Evolutionary conservation across 108 stramenopile genomes (phyloP).

Genomic region (Cyclotella distinguenda): DNA sequence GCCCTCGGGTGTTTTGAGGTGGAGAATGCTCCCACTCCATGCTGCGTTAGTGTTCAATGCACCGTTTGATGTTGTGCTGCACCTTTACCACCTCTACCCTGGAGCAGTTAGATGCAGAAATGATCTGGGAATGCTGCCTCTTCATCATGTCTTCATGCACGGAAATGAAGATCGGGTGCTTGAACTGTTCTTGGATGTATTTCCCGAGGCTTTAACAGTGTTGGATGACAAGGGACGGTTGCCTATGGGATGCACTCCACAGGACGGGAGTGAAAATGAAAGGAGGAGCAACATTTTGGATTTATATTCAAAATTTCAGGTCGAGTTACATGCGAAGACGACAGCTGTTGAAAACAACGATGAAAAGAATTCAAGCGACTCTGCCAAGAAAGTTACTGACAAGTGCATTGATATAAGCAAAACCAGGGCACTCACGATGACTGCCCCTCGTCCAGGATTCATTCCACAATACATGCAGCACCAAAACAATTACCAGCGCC

Average conservation of each 20-base stretch:
- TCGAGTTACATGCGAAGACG: conserved; percentile 4
- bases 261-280: conserved; percentile 44
- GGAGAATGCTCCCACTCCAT: conserved; percentile 70
- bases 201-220: conserved; percentile 60
- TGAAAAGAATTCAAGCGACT: not conserved
- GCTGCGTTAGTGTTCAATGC: conserved; percentile 61
- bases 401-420: not conserved
- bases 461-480: not conserved
- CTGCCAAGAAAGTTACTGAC: not conserved
- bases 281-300: conserved; percentile 45
- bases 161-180: conserved; percentile 53
- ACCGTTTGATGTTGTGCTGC: conserved; percentile 55
- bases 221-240: conserved; percentile 55
- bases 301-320: conserved; percentile 22
- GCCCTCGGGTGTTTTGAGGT: conserved; percentile 48
- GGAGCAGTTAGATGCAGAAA: conserved; percentile 57
- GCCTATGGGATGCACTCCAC: conserved; percentile 40
- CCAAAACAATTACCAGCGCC: not conserved
- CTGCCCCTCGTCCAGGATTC: conserved; percentile 1
- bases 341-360: not conserved
- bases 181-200: conserved; percentile 60
- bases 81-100: conserved; percentile 54
- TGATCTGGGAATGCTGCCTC: conserved; percentile 61
- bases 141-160: conserved; percentile 61
- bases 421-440: not conserved